phyloP scores from a whole-genome alignment of 2,329 filamentous ascomycete species.

The Ophiostoma sp. region DNA sequence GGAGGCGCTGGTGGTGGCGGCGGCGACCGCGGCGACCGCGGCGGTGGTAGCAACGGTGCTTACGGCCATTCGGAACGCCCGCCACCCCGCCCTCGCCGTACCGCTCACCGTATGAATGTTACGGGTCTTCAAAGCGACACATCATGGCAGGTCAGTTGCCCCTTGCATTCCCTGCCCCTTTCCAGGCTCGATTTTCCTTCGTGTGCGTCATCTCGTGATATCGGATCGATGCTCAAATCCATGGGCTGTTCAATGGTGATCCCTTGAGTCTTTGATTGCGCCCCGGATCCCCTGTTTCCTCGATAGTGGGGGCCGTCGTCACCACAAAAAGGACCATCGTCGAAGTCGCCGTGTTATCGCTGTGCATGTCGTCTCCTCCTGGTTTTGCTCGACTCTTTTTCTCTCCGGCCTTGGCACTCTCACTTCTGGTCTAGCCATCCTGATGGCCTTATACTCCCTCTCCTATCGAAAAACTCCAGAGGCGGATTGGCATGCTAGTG shows the following conservation, averaged over 20 bases:
- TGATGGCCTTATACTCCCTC: background rate
- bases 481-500: slow-evolving; percentile 8
- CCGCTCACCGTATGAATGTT: slow-evolving; percentile 94
- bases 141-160: slow-evolving; percentile 97
- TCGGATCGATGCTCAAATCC: background rate
- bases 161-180: slow-evolving; percentile 10
- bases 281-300: background rate
- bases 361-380: background rate
- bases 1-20: background rate
- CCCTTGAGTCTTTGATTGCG: background rate
- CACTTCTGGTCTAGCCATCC: background rate
- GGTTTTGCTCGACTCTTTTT: background rate
- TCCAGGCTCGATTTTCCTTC: background rate
- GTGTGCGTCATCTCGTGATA: background rate
- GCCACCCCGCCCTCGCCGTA: slow-evolving; percentile 77
- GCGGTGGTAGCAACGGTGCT: slow-evolving; percentile 30
- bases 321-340: background rate
- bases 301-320: background rate
- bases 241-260: background rate
- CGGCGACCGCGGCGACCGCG: slow-evolving; percentile 2
- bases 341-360: background rate
- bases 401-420: background rate
- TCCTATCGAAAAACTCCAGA: background rate
- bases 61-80: slow-evolving; percentile 52
- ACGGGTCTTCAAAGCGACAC: slow-evolving; percentile 95